These are phyloP conservation scores for Russula foetens DNA, from an alignment of 768 basidiomycete species.

Conservation along the genomic window DNA sequence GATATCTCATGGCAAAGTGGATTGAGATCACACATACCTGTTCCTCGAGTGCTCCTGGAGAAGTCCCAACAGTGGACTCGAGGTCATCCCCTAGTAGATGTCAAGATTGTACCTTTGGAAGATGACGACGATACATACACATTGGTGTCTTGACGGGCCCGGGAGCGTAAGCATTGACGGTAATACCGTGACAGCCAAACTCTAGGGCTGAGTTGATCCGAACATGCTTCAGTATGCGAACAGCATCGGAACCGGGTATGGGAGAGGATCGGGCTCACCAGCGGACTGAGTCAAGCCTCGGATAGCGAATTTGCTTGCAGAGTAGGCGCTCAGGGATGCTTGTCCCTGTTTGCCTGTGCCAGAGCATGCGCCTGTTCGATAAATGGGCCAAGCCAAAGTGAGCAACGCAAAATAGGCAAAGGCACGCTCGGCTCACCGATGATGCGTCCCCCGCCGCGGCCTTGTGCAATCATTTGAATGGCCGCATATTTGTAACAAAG, in stretches of 20 bases:
- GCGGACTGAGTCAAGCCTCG: slow-evolving; percentile 26
- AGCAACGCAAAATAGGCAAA: not conserved
- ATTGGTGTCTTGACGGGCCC: slow-evolving; percentile 18
- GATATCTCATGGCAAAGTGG: not conserved
- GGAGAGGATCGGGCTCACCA: slow-evolving; percentile 1
- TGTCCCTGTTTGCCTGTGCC: slow-evolving; percentile 4
- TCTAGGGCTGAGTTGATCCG: slow-evolving; percentile 17
- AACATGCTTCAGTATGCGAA: not conserved
- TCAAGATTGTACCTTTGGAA: not conserved
- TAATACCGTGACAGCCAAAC: slow-evolving; percentile 18
- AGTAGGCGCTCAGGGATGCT: slow-evolving; percentile 22
- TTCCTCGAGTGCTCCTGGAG: slow-evolving; percentile 12
- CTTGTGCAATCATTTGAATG: slow-evolving; percentile 23
- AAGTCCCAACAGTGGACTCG: not conserved
- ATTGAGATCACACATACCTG: not conserved
- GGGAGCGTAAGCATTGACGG: slow-evolving; percentile 22
- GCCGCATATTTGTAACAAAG: slow-evolving; percentile 23
- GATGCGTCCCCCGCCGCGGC: slow-evolving; percentile 22
- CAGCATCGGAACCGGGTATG: not conserved
- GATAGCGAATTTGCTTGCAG: slow-evolving; percentile 28
- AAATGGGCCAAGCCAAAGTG: not conserved
- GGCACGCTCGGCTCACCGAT: slow-evolving; percentile 13
- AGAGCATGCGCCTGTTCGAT: slow-evolving; percentile 12
- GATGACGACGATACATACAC: slow-evolving; percentile 6
- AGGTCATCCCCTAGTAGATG: slow-evolving; percentile 8